phyloP scores from a whole-genome alignment of 306 rosid genomes.

The Pyrus communis region DNA sequence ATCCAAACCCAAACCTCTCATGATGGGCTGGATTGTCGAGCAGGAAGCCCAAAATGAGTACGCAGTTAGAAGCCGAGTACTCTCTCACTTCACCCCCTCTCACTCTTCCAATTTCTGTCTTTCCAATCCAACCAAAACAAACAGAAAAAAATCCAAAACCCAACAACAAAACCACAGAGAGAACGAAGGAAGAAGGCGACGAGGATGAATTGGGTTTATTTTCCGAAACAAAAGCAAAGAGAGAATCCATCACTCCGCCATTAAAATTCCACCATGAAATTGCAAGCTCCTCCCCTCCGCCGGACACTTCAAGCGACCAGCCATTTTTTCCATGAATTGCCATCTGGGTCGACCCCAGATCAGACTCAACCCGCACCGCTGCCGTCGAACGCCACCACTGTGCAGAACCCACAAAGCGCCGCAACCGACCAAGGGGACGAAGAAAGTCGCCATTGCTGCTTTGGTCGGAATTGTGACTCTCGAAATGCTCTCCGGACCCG shows the following conservation, averaged over 20 bases:
- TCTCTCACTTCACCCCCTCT: not conserved
- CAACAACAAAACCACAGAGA: not conserved
- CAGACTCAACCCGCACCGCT: slow-evolving; percentile 42
- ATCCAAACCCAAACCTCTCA: too few relatives aligned
- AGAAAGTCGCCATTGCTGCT: slow-evolving; percentile 69
- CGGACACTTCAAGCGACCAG: slow-evolving; percentile 28
- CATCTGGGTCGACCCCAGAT: slow-evolving; percentile 42
- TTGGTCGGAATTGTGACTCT: slow-evolving; percentile 86
- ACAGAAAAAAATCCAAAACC: not conserved
- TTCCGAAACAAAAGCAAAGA: slow-evolving; percentile 1
- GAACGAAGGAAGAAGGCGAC: slow-evolving; percentile 12
- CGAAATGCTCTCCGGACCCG: slow-evolving; percentile 89
- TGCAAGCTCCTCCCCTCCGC: not conserved
- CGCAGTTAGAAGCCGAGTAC: too few relatives aligned
- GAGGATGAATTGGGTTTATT: slow-evolving; percentile 30
- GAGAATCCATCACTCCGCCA: slow-evolving; percentile 21
- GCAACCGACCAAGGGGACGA: slow-evolving; percentile 62
- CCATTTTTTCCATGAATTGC: slow-evolving; percentile 75
- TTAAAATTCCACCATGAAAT: slow-evolving; percentile 45
- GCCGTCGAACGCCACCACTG: slow-evolving; percentile 27
- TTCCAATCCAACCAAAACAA: slow-evolving; percentile 12
- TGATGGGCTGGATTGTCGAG: too few relatives aligned
- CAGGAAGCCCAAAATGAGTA: too few relatives aligned
- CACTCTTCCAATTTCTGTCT: not conserved
- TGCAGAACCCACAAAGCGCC: slow-evolving; percentile 61